Evolutionary conservation across 805 yeast species (phyloP).

Genomic region (Schwanniomyces pseudopolymorphus): DNA sequence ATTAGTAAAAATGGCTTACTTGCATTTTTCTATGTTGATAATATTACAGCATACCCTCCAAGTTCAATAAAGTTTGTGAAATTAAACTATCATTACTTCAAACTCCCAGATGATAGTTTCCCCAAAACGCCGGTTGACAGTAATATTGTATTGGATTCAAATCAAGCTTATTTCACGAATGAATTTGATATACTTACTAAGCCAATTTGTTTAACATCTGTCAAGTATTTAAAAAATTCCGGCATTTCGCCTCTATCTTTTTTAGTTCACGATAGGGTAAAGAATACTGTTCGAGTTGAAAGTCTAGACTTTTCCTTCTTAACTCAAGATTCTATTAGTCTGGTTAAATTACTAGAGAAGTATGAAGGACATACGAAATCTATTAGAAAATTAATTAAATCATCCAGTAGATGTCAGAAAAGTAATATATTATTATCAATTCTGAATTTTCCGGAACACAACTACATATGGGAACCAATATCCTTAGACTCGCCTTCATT

Average conservation of each 20-base stretch:
- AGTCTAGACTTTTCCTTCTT: conserved; percentile 14
- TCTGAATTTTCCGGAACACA: conserved; percentile 37
- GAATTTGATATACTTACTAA: conserved; percentile 9
- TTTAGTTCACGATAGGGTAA: conserved; percentile 37
- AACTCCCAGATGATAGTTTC: conserved; percentile 12
- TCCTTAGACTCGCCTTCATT: conserved; percentile 15
- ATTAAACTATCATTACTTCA: conserved; percentile 19
- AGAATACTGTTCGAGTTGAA: conserved; percentile 31
- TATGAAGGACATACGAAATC: conserved; percentile 88
- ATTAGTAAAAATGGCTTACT: conserved; percentile 41
- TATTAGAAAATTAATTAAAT: conserved; percentile 62
- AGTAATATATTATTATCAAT: conserved; percentile 34
- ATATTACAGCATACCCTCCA: conserved; percentile 57
- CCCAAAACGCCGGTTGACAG: conserved; percentile 5
- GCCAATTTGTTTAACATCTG: conserved; percentile 5
- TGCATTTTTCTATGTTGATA: conserved; percentile 47
- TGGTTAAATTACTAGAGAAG: conserved; percentile 37
- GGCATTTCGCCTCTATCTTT: conserved; percentile 10
- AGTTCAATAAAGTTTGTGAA: conserved; percentile 44
- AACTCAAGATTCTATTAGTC: background rate
- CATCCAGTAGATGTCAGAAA: conserved; percentile 37
- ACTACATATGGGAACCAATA: conserved; percentile 45
- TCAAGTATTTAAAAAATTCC: background rate
- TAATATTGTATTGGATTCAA: background rate
- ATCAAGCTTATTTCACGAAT: conserved; percentile 9